phyloP scores from a whole-genome alignment of 2,329 filamentous ascomycete genomes.

The Tolypocladium capitatum region DNA sequence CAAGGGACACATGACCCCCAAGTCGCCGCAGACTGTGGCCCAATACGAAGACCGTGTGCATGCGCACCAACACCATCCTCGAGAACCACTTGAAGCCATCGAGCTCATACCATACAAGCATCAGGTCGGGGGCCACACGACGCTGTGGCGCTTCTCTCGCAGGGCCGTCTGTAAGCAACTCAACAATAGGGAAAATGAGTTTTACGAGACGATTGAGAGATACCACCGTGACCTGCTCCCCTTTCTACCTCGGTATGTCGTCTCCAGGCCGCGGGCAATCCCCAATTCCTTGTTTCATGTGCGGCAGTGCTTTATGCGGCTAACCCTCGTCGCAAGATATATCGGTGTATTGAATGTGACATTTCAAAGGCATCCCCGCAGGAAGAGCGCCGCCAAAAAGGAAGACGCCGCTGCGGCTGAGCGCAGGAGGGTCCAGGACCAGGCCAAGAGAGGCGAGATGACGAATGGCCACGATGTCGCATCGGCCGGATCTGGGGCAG shows the following conservation, averaged over 20 bases:
- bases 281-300: not conserved
- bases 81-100: slow-evolving; percentile 70
- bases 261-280: not conserved
- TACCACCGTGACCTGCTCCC: slow-evolving; percentile 79
- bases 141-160: slow-evolving; percentile 88
- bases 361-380: slow-evolving; percentile 71
- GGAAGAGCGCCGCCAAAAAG: slow-evolving; percentile 40
- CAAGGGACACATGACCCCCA: slow-evolving; percentile 14
- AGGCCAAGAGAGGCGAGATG: slow-evolving; percentile 3
- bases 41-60: slow-evolving; percentile 35
- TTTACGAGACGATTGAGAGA: slow-evolving; percentile 91
- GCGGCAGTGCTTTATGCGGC: not conserved
- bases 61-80: slow-evolving; percentile 35
- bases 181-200: slow-evolving; percentile 96
- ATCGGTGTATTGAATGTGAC: slow-evolving; percentile 96
- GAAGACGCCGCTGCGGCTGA: slow-evolving; percentile 28
- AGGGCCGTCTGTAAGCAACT: slow-evolving; percentile 95
- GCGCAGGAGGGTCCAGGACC: slow-evolving; percentile 21
- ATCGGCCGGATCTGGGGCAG: slow-evolving; percentile 2
- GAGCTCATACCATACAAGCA: slow-evolving; percentile 95
- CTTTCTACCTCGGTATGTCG: slow-evolving; percentile 69
- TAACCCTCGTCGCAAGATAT: slow-evolving; percentile 44
- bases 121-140: slow-evolving; percentile 94
- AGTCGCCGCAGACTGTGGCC: slow-evolving; percentile 23
- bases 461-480: slow-evolving; percentile 1